Base-by-base conservation (phyloP, 768 basidiomycete species). In the Chalciporus piperatus region DNA sequence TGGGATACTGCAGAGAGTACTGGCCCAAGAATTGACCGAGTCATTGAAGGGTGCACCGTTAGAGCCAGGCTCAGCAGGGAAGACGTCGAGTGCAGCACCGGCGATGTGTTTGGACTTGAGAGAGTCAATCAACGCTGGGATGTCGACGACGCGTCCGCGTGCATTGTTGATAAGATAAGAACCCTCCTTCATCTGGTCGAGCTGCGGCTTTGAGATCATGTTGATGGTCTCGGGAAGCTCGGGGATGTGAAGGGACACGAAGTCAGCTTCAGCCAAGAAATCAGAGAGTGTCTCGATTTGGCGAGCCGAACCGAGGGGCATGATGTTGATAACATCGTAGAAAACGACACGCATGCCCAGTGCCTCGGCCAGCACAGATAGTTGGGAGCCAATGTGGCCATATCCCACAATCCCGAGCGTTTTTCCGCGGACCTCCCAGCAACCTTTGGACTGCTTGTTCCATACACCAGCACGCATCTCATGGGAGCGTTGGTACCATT, bases 401-500 rank as follows among this genome's bases (percentile, higher is more conserved):
- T 98, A 99, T 37, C 97, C 97, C 28, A 99, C 82, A 58, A 99
- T 98, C 50, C 97, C 97, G 41, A 99, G 80, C 0, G 93, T 98
- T 78, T 99, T 99, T 59, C 97, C 96, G 40, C 97, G 84, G 57
- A 98, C 74, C 70, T 99, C 97, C 93, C 94, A 99, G 73, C 97
- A 99, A 56, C 85, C 85, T 67, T 97, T 98, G 59, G 93, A 96
- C 64, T 98, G 89, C 73, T 99, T 99, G 79, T 99, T 98, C 97
- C 97, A 99, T 63, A 89, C 71, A 41, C 97, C 97, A 30, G 83
- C 77, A 48, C 83, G 85, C 75, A 99, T 80, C 74, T 99, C 97
- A 59, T 77, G 82, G 20, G 87, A 74, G 50, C 97, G 88, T 71
- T 99, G 90, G 61, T 85, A 84, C 60, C 96, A 82, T 66, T 99